phyloP scores from a whole-genome alignment of 768 basidiomycete genomes.

The Termitomyces sp. region DNA sequence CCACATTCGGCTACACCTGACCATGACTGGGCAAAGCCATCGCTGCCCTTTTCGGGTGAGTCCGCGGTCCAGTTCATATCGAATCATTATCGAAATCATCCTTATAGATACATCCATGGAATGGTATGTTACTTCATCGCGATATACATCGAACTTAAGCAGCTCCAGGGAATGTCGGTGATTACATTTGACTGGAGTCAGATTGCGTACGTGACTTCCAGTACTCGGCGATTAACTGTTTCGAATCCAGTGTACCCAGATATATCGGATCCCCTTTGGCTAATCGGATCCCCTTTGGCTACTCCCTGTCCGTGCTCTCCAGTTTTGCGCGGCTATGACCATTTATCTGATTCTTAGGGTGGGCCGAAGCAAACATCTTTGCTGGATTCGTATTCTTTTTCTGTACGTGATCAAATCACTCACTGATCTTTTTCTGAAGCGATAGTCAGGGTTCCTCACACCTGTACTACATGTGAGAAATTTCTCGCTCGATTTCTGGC shows the following conservation, averaged over 20 bases:
- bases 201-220: conserved; percentile 39
- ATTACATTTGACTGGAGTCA: conserved; percentile 52
- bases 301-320: conserved; percentile 27
- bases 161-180: conserved; percentile 34
- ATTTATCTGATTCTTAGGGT: conserved; percentile 29
- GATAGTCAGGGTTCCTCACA: conserved; percentile 40
- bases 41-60: conserved; percentile 42
- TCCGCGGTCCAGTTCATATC: background rate
- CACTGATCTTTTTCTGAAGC: background rate
- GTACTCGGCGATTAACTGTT: background rate
- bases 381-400: conserved; percentile 62
- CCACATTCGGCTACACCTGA: background rate
- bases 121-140: conserved; percentile 33
- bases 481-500: conserved; percentile 1
- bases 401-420: conserved; percentile 30
- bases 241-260: conserved; percentile 9
- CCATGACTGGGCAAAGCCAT: conserved; percentile 23
- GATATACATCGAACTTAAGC: conserved; percentile 20
- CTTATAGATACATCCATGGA: conserved; percentile 33
- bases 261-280: conserved; percentile 50
- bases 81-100: background rate
- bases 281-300: conserved; percentile 49
- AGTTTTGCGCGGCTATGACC: background rate
- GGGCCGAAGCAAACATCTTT: conserved; percentile 70
- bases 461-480: conserved; percentile 48